Percentiles rank a stretch among this genome's conserved stretches.
Evolutionary conservation across 2,329 filamentous ascomycete genomes (phyloP).

Genomic region (Aspergillus sp.): DNA sequence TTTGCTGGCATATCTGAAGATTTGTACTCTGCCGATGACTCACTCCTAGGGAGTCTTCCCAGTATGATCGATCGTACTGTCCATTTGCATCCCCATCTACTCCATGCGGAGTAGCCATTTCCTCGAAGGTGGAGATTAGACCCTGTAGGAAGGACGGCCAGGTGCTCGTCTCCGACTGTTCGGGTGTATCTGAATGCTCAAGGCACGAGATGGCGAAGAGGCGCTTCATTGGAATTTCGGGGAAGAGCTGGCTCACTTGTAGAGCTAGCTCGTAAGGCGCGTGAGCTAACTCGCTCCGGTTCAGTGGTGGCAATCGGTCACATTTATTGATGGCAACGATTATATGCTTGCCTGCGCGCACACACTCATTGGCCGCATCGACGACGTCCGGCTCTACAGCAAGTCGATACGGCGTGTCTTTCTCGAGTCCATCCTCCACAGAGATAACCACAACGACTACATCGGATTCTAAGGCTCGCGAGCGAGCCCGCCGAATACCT

Average conservation of each 20-base stretch:
- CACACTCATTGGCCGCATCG: slow-evolving; percentile 53
- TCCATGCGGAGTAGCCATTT: slow-evolving; percentile 41
- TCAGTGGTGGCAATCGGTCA: slow-evolving; percentile 45
- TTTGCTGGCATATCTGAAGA: slow-evolving; percentile 67
- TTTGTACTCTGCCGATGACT: slow-evolving; percentile 86
- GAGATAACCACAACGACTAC: slow-evolving; percentile 79
- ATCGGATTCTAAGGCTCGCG: slow-evolving; percentile 79
- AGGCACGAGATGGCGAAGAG: slow-evolving; percentile 73
- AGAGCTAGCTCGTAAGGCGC: slow-evolving; percentile 33
- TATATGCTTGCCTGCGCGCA: slow-evolving; percentile 52
- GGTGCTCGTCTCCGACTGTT: slow-evolving; percentile 45
- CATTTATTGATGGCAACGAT: slow-evolving; percentile 63
- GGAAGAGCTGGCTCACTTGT: slow-evolving; percentile 42
- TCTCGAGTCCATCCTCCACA: slow-evolving; percentile 55
- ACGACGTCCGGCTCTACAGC: slow-evolving; percentile 58
- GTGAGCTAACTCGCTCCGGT: slow-evolving; percentile 8
- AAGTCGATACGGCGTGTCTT: slow-evolving; percentile 26
- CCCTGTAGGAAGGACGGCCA: slow-evolving; percentile 64
- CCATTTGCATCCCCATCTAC: slow-evolving; percentile 34
- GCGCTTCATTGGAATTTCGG: slow-evolving; percentile 44
- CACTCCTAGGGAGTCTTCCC: slow-evolving; percentile 83
- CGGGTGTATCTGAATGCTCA: slow-evolving; percentile 45
- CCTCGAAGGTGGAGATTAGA: slow-evolving; percentile 66
- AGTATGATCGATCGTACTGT: slow-evolving; percentile 61
- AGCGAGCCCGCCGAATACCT: slow-evolving; percentile 82